Evolutionary conservation across 23 red algal genomes (phyloP).

Genomic region (Gracilaria domingensis): DNA sequence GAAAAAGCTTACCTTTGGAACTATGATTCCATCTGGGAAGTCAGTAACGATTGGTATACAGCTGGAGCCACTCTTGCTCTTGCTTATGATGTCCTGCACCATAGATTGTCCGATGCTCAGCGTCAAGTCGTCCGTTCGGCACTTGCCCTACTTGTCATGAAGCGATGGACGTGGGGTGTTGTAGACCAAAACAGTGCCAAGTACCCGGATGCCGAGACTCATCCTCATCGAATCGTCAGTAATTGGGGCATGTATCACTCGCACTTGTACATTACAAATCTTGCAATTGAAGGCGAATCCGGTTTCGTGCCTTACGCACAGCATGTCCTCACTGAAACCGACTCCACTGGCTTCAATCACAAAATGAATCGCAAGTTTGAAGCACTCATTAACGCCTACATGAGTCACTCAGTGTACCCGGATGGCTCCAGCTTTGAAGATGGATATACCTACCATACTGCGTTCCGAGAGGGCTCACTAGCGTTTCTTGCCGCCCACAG

Average conservation of each 20-base stretch:
- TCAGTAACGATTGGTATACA: conserved; percentile 71
- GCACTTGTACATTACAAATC: conserved; percentile 66
- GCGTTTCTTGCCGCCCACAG: conserved; percentile 52
- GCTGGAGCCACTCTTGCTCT: conserved; percentile 39
- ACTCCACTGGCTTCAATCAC: conserved; percentile 28
- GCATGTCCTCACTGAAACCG: conserved; percentile 28
- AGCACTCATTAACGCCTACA: conserved; percentile 42
- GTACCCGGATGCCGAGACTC: conserved; percentile 59
- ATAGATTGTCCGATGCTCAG: conserved; percentile 18
- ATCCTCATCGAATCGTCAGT: conserved; percentile 63
- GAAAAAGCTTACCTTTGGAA: conserved; percentile 51
- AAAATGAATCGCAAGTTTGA: conserved; percentile 47
- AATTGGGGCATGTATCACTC: conserved; percentile 75
- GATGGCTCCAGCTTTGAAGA: conserved; percentile 67
- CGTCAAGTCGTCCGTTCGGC: conserved; percentile 42
- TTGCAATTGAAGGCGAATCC: conserved; percentile 65
- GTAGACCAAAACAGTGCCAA: conserved; percentile 22
- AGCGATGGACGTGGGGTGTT: conserved; percentile 50
- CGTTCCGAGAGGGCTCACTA: conserved; percentile 62
- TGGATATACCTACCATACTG: conserved; percentile 63
- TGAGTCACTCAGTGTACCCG: conserved; percentile 45
- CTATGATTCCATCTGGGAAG: conserved; percentile 32
- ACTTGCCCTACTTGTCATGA: conserved; percentile 55
- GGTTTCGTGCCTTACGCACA: conserved; percentile 62
- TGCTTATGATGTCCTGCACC: conserved; percentile 51